phyloP scores from a whole-genome alignment of 495 filamentous ascomycete species.

The Penicillium bialowiezense region DNA sequence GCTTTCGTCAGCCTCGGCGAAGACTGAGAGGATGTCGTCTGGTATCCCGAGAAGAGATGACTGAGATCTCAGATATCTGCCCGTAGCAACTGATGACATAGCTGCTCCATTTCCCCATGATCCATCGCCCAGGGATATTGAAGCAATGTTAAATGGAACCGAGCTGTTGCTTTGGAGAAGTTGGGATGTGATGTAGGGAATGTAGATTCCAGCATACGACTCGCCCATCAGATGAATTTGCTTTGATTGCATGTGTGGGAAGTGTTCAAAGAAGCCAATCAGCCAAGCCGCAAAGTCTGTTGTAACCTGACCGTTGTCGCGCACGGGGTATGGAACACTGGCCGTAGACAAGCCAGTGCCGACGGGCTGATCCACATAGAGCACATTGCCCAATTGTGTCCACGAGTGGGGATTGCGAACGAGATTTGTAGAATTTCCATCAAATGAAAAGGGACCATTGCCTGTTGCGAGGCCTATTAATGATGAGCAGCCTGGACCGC shows the following conservation, averaged over 20 bases:
- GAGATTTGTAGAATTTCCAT: slow-evolving; percentile 25
- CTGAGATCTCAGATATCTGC: slow-evolving; percentile 27
- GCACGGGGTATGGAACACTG: slow-evolving; percentile 26
- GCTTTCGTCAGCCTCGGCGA: slow-evolving; percentile 24
- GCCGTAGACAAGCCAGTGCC: slow-evolving; percentile 39
- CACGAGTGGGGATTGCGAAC: slow-evolving; percentile 35
- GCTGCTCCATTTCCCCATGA: slow-evolving; percentile 35
- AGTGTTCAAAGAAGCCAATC: slow-evolving; percentile 30
- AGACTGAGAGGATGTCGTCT: slow-evolving; percentile 25
- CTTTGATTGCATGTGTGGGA: slow-evolving; percentile 32
- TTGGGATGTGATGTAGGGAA: slow-evolving; percentile 39
- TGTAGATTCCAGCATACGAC: slow-evolving; percentile 41
- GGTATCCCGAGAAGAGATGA: slow-evolving; percentile 19
- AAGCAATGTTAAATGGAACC: slow-evolving; percentile 30
- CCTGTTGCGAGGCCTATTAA: slow-evolving; percentile 55
- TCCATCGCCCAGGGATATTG: slow-evolving; percentile 35
- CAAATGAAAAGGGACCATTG: slow-evolving; percentile 30
- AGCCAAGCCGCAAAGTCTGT: slow-evolving; percentile 37
- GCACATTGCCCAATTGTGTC: slow-evolving; percentile 38
- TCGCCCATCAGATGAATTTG: slow-evolving; percentile 41
- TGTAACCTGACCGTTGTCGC: slow-evolving; percentile 29
- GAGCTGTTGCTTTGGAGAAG: slow-evolving; percentile 28
- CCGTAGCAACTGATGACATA: slow-evolving; percentile 26
- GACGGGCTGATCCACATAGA: slow-evolving; percentile 44
- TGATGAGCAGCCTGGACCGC: slow-evolving; percentile 66